Percentiles rank a stretch among this genome's conserved stretches.
phyloP scores from a whole-genome alignment of 805 yeast genomes.

The Nakazawaea pomicola region DNA sequence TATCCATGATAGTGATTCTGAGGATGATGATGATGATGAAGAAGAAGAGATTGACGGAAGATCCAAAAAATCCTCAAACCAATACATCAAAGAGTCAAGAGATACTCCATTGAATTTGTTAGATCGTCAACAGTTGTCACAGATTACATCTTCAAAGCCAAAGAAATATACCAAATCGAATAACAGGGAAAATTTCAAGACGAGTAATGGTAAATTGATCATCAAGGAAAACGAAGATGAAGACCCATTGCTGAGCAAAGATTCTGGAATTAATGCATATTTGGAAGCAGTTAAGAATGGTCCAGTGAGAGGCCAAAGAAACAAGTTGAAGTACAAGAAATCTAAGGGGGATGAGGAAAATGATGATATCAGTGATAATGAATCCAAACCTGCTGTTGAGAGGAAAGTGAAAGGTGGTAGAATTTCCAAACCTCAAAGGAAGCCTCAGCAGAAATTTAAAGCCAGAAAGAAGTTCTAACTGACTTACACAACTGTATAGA shows the following conservation, averaged over 20 bases:
- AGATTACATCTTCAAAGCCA: conserved; percentile 86
- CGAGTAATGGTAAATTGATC: conserved; percentile 64
- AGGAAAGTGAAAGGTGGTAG: conserved; percentile 13
- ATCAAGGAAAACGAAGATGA: conserved; percentile 47
- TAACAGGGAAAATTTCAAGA: conserved; percentile 39
- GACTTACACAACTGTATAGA: too few relatives aligned
- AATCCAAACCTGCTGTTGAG: conserved; percentile 18
- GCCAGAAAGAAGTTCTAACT: conserved; percentile 56
- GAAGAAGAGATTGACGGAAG: conserved; percentile 31
- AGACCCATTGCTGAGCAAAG: conserved; percentile 43
- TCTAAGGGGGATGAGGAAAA: conserved; percentile 10
- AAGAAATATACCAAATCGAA: conserved; percentile 45
- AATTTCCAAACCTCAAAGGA: conserved; percentile 23
- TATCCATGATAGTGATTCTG: conserved; percentile 65
- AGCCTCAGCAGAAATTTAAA: conserved; percentile 44
- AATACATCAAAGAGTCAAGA: conserved; percentile 68
- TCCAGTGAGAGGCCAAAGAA: conserved; percentile 90
- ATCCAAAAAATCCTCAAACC: conserved; percentile 34
- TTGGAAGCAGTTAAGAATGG: conserved; percentile 91
- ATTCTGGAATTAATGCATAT: conserved; percentile 80
- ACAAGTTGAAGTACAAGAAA: conserved; percentile 44
- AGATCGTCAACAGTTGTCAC: conserved; percentile 79
- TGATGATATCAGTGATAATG: conserved; percentile 39
- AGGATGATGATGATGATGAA: conserved; percentile 46
- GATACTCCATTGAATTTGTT: conserved; percentile 83